Evolutionary conservation across 1,284 basidiomycete species (phyloP), one percentile per base, ranked within the genome.

Genomic region (Tilletia caries): DNA sequence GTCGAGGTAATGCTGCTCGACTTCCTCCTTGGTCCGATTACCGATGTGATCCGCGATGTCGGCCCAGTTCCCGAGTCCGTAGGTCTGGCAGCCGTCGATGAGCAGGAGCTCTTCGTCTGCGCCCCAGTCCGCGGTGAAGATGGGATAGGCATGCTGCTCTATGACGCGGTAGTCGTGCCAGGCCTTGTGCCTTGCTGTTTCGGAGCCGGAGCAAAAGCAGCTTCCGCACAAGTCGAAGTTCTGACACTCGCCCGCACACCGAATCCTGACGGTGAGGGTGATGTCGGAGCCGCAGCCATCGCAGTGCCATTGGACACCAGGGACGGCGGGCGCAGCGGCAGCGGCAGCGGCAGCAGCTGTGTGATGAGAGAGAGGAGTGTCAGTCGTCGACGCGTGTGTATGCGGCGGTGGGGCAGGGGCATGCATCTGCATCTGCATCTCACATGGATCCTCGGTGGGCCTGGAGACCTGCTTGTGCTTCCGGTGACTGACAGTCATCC

Each of bases 41-140:
- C 96, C 95, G 67, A 98, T 89, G 73, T 98, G 93, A 79, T 96
- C 94, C 1, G 95, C 92, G 66, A 96, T 93, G 80, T 95, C 95
- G 81, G 91, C 90, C 95, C 95, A 98, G 84, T 98, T 98, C 15
- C 96, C 96, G 27, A 98, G 85, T 0, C 95, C 95, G 79, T 94
- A 92, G 43, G 89, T 87, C 37, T 92, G 89, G 68, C 95, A 90
- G 12, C 94, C 96, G 70, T 96, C 93, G 66, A 98, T 87, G 41
- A 98, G 86, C 12, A 97, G 86, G 1, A 98, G 86, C 83, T 98
- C 96, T 91, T 98, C 95, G 84, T 98, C 95, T 10, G 95, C 96
- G 43, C 95, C 95, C 95, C 95, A 98, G 82, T 96, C 93, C 71
- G 91, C 89, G 15, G 89, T 88, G 79, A 97, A 96, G 79, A 98